Evolutionary conservation across 1,139 yeast species (phyloP), one percentile per base, ranked within the genome.

Genomic region (Spathaspora sp.): DNA sequence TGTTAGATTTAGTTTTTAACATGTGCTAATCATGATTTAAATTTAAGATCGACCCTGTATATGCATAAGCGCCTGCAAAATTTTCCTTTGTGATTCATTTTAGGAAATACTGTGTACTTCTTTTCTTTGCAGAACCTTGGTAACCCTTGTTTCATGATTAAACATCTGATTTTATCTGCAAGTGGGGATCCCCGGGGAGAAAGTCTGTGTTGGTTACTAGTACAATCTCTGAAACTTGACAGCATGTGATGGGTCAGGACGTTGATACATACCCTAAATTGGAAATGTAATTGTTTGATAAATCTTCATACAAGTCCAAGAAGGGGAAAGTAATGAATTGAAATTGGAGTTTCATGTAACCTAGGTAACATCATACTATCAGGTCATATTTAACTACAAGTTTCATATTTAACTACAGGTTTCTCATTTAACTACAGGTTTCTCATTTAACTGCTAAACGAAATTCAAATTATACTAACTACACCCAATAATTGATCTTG

Each of bases 401-500:
- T n/a, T n/a, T n/a, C n/a, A n/a, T n/a, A n/a, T n/a, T n/a, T n/a
- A n/a, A n/a, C n/a, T n/a, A n/a, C n/a, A n/a, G n/a, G n/a, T n/a
- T n/a, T 38, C 6, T 38, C 10, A n/a, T 9, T 17, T 7, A 26
- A 24, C 2, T 7, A 7, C 10, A n/a, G n/a, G n/a, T n/a, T 10
- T 38, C 6, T 38, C 10, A n/a, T 9, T 17, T 7, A 26, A 24
- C 2, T 7, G 3, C 10, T 17, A 23, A 27, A 24, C 10, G 9
- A 7, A 20, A 3, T 15, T 23, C 23, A 38, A 11, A 52, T 38
- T 43, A 48, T 40, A 44, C 46, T 33, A 3, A 48, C 52, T 38
- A 45, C 47, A 1, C 59, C 59, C 3, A 52, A 46, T 15, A 72
- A 46, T 51, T 71, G 76, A 52, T 76, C 80, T 39, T 65, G 47